Evolutionary conservation across 768 basidiomycete genomes (phyloP), one percentile per base, ranked within the genome.

Genomic region (Agaricus sinodeliciosus): DNA sequence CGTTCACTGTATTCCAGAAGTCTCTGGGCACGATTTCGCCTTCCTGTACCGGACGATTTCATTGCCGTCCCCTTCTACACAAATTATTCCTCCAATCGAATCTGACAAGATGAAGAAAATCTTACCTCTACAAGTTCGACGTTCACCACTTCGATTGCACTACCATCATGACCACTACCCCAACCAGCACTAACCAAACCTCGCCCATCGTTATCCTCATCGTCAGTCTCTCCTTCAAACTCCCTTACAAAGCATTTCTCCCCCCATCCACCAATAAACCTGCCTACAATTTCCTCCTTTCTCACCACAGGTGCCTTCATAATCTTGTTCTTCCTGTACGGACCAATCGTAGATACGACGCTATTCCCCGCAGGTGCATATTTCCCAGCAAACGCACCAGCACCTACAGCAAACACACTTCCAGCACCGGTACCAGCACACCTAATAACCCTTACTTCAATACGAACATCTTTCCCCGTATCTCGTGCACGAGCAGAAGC

Each of bases 91-190:
- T 51, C 42, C 3, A 9, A 47, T 42, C 28, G 41, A 19, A 39
- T 4, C 34, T 19, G 9, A 53, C 49, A 9, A 27, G 9, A 56
- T 51, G 40, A 19, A n/a, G 42, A 58, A 59, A 43, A 43, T 43
- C 80, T 34, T 57, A 88, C 88, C 73, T 81, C 72, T 43, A 81
- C 75, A 62, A 86, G 82, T 58, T 80, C 73, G 15, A 80, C 85
- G 22, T 70, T 72, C 15, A 89, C 64, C 49, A 90, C 76, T 69
- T 88, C 88, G 59, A 88, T 76, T 22, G 82, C 85, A 59, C 83
- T 81, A 22, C 87, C 88, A 56, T 88, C 87, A 57, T 89, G 88
- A 2, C 83, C 81, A 57, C 77, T 80, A n/a, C 87, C 86, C 88
- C 87, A 88, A 0, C 79, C 79, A 8, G 79, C 82, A 64, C 84